These are phyloP conservation scores for Orychophragmus violaceus DNA, from an alignment of 345 rosid genomes.

Conservation along the genomic window DNA sequence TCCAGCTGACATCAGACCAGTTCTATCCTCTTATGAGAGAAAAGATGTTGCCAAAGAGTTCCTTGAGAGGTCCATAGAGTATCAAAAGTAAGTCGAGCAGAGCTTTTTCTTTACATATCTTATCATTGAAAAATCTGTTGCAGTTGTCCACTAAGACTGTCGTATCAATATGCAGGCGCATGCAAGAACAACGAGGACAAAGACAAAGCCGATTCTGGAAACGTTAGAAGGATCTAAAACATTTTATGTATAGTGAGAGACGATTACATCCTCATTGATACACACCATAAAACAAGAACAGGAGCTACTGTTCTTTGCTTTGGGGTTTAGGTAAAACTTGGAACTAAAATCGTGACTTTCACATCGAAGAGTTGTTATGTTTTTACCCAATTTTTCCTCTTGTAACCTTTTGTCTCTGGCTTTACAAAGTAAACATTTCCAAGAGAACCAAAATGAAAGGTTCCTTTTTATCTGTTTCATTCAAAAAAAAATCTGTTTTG, in stretches of 20 bases:
- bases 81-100: conserved; percentile 52
- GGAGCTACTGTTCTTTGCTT: conserved; percentile 4
- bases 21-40: conserved; percentile 65
- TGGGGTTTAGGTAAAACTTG: conserved; percentile 13
- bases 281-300: conserved; percentile 19
- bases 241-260: conserved; percentile 22
- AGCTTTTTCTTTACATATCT: background rate
- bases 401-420: background rate
- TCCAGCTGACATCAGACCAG: conserved; percentile 78
- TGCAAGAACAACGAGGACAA: conserved; percentile 78
- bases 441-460: background rate
- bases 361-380: background rate
- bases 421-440: background rate
- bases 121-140: background rate
- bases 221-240: conserved; percentile 29
- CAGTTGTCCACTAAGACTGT: background rate
- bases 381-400: conserved; percentile 3
- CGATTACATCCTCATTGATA: conserved; percentile 20
- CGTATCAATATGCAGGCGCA: conserved; percentile 43
- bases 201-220: conserved; percentile 42
- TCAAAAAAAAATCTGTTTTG: background rate
- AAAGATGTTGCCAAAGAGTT: conserved; percentile 79
- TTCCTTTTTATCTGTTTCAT: background rate
- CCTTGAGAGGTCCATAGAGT: conserved; percentile 73
- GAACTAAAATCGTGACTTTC: conserved; percentile 3